phyloP scores from a whole-genome alignment of 345 rosid species.

The Garcia nutans region DNA sequence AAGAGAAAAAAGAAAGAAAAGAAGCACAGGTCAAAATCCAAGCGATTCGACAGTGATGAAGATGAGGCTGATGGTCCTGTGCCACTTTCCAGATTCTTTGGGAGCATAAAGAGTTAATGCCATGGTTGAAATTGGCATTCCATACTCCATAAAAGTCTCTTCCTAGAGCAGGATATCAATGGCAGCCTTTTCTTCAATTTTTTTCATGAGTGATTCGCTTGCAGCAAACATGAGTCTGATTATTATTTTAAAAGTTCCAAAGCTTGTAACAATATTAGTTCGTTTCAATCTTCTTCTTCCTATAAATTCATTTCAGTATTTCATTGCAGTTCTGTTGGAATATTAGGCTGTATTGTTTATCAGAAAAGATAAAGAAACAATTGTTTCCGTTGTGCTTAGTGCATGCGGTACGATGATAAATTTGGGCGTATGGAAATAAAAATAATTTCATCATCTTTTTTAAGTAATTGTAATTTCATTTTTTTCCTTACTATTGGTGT shows the following conservation, averaged over 20 bases:
- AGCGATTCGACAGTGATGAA: slow-evolving; percentile 43
- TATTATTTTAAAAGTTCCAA: not conserved
- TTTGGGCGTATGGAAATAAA: not conserved
- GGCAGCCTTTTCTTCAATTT: not conserved
- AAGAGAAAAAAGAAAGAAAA: slow-evolving; percentile 64
- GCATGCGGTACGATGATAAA: not conserved
- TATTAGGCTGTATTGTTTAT: not conserved
- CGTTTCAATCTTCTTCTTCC: not conserved
- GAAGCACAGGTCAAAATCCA: slow-evolving; percentile 65
- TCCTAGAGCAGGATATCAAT: slow-evolving; percentile 13
- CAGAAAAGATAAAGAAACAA: not conserved
- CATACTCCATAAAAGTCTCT: slow-evolving; percentile 8
- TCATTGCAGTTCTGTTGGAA: not conserved
- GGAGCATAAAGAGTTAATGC: slow-evolving; percentile 53
- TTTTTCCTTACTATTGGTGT: too few species aligned
- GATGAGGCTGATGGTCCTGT: slow-evolving; percentile 72
- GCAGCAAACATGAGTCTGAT: not conserved
- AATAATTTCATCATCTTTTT: not conserved
- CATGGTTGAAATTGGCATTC: slow-evolving; percentile 17
- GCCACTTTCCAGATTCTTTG: slow-evolving; percentile 90
- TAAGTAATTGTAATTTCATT: too few species aligned
- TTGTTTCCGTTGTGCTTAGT: not conserved
- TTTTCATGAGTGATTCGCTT: slow-evolving; percentile 7
- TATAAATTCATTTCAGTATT: not conserved
- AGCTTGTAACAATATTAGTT: slow-evolving; percentile 22